These are phyloP conservation scores for Phytopythium ostracodes DNA, from an alignment of 352 stramenopile genomes.

Conservation along the genomic window DNA sequence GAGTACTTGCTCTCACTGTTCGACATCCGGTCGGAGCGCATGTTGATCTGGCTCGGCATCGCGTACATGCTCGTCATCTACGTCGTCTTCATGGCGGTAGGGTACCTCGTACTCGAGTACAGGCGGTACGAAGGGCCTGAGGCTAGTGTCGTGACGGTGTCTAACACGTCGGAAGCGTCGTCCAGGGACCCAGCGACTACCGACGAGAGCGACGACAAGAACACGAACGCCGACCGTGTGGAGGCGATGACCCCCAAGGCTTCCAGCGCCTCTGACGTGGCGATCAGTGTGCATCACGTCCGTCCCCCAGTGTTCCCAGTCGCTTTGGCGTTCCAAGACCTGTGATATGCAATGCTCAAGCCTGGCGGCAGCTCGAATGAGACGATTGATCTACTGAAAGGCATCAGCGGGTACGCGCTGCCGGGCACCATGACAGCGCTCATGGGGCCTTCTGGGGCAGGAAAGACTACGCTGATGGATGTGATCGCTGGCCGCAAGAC, in stretches of 20 bases:
- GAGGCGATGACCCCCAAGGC: conserved; percentile 7
- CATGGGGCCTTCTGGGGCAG: conserved; percentile 57
- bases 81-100: conserved; percentile 30
- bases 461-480: conserved; percentile 92
- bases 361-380: conserved; percentile 13
- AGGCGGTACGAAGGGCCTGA: conserved; percentile 16
- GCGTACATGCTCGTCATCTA: conserved; percentile 23
- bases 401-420: conserved; percentile 30
- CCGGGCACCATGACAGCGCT: conserved; percentile 46
- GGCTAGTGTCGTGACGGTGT: conserved; percentile 1
- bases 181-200: neutral
- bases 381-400: conserved; percentile 33
- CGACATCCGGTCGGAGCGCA: conserved; percentile 23
- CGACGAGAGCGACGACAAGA: neutral
- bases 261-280: neutral
- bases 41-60: conserved; percentile 31
- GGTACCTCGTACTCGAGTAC: conserved; percentile 32
- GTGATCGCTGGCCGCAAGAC: conserved; percentile 90
- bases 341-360: conserved; percentile 33
- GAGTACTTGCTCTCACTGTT: conserved; percentile 25
- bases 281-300: neutral
- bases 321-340: conserved; percentile 31
- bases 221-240: conserved; percentile 8
- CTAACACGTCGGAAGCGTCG: conserved; percentile 13
- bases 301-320: conserved; percentile 23